Base-by-base conservation (phyloP, 768 basidiomycete genomes). In the Auriscalpium microsporum region DNA sequence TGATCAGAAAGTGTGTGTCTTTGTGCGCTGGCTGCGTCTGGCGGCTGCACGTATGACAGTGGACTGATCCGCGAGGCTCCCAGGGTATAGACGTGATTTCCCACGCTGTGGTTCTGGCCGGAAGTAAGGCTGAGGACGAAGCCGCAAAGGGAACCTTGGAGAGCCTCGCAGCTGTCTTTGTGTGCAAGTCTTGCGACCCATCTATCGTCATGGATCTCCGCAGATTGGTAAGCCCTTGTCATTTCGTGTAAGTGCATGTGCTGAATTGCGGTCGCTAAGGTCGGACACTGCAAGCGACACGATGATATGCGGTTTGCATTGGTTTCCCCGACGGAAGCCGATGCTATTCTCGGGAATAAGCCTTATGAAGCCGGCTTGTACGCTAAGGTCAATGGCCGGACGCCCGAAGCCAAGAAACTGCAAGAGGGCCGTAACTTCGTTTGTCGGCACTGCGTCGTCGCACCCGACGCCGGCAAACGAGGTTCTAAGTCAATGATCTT, bases 1-100 rank as follows among this genome's bases (percentile, higher is more conserved):
- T 53, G 85, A 88, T 64, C 71, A 72, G 14, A 80, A 78, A 75
- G 87, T 80, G 56, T 11, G 63, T 19, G 28, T 33, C 8, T 19
- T 21, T 52, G 6, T 34, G 28, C 19, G 45, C 47, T 33, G 19
- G 10, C n/a, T 14, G 4, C 10, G n/a, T 13, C 48, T 10, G 5
- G 40, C 34, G 11, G 45, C n/a, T 67, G 23, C 28, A 28, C 28
- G 28, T 28, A 47, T 49, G 53, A 45, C 10, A 19, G 2, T 13
- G 46, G 4, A 8, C 50, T 19, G 37, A 21, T 21, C 21, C 21
- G 21, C 21, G 21, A 21, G 21, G 21, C 11, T 53, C 33, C 21
- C 53, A 61, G 60, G 60, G 52, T 21, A 56, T 61, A 6, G 40
- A 49, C 21, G 55, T 54, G 2, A 51, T 61, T 45, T 52, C 58